Evolutionary conservation across 2,329 filamentous ascomycete genomes (phyloP).

Genomic region (Coniochaeta pulveracea): DNA sequence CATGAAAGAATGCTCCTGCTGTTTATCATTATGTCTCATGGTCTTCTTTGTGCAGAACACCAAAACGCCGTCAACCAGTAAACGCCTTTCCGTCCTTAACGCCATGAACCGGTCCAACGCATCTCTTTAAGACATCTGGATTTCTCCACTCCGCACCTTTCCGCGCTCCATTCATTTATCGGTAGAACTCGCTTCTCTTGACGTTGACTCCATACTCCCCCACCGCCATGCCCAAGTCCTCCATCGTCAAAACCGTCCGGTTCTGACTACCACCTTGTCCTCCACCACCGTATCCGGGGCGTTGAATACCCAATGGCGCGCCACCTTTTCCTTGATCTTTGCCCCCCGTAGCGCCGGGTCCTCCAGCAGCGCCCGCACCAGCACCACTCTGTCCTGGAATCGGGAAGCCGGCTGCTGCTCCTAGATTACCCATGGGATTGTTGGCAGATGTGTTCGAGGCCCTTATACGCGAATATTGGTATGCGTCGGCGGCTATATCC

Average conservation of each 20-base stretch:
- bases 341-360: slow-evolving; percentile 5
- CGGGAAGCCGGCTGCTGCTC: slow-evolving; percentile 60
- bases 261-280: slow-evolving; percentile 84
- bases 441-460: slow-evolving; percentile 83
- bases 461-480: slow-evolving; percentile 93
- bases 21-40: no score
- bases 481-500: slow-evolving; percentile 92
- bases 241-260: slow-evolving; percentile 92
- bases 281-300: slow-evolving; percentile 75
- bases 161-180: slow-evolving; percentile 32
- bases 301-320: slow-evolving; percentile 56
- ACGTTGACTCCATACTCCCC: slow-evolving; percentile 97
- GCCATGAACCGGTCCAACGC: not conserved
- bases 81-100: slow-evolving; percentile 1
- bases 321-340: slow-evolving; percentile 48
- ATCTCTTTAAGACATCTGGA: not conserved
- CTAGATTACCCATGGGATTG: slow-evolving; percentile 82
- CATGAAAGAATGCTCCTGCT: no score
- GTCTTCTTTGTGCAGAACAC: no score
- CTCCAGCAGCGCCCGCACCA: slow-evolving; percentile 36
- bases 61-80: no score
- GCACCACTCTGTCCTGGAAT: slow-evolving; percentile 44
- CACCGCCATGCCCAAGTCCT: slow-evolving; percentile 95
- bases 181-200: slow-evolving; percentile 94
- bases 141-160: slow-evolving; percentile 3